Base-by-base conservation (phyloP, 495 filamentous ascomycete species). In the Rhypophila decipiens region DNA sequence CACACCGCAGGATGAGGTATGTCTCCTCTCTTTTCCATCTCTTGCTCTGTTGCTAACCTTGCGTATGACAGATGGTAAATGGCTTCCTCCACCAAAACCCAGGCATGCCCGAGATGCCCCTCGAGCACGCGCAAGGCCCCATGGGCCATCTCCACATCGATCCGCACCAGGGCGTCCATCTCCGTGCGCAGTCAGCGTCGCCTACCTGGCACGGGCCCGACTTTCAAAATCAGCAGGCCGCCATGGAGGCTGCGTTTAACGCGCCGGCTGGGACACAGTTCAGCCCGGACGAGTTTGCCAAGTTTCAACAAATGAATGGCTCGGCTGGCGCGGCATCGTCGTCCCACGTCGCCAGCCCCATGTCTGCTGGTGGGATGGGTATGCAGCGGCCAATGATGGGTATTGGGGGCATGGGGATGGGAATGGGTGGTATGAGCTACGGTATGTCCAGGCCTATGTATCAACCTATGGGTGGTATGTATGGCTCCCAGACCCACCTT, bases 231-330 rank as follows among this genome's bases (percentile, higher is more conserved):
- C 43, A 19, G n/a, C 87, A 90, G 57, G 78, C 80, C 13, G 78
- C 78, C 17, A 89, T 95, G 86, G 87, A 91, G 52, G 80, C 85
- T 49, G 84, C 84, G 0, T 90, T 88, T 60, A 80, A 81, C 43
- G 75, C 62, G 52, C 67, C 75, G 46, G 66, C 68, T 58, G 69
- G 77, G 46, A 69, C 71, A 38, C 86, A 82, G 7, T 96, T 96
- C 56, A 81, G 73, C 43, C 78, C 90, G 11, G 85, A 88, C 5
- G 93, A 96, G 49, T 96, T 95, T 59, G 82, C 87, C 19, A 80
- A 79, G 34, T 95, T 89, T 57, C 86, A 90, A 57, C 83, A 85
- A 57, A 83, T 86, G 72, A 77, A 72, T 49, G 71, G 68, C 22
- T 69, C 70, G 40, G 46, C 49, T 4, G 42, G 52, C 17, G n/a